phyloP scores from a whole-genome alignment of 2,329 filamentous ascomycete genomes.

The Cladosporium sp. region DNA sequence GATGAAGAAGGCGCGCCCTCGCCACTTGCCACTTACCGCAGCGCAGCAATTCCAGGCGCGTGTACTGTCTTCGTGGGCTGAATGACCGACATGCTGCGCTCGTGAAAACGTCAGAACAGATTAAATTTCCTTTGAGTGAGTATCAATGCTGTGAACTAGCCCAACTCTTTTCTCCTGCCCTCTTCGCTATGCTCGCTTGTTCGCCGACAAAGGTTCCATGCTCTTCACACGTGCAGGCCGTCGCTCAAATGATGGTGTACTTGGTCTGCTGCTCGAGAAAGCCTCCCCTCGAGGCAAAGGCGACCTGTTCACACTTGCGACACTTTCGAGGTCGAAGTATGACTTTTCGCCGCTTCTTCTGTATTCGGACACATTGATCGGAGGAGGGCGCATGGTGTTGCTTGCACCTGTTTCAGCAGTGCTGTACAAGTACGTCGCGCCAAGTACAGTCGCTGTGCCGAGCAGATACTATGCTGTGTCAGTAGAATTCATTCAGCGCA shows the following conservation, averaged over 20 bases:
- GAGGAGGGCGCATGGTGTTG: slow-evolving; percentile 58
- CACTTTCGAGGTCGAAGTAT: slow-evolving; percentile 47
- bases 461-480: slow-evolving; percentile 67
- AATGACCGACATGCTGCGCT: not conserved
- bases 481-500: not conserved
- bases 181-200: not conserved
- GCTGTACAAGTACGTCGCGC: slow-evolving; percentile 84
- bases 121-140: not conserved
- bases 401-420: not conserved
- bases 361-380: slow-evolving; percentile 70
- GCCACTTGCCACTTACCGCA: not conserved
- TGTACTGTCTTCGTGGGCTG: not conserved
- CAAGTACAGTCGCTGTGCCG: slow-evolving; percentile 76
- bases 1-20: slow-evolving; percentile 15
- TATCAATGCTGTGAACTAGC: slow-evolving; percentile 2
- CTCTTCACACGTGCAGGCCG: slow-evolving; percentile 42
- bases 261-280: slow-evolving; percentile 53
- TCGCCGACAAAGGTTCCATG: slow-evolving; percentile 24
- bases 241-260: slow-evolving; percentile 38
- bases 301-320: slow-evolving; percentile 50
- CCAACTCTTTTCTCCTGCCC: not conserved
- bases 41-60: not conserved
- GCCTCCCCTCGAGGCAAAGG: slow-evolving; percentile 51
- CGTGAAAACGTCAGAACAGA: not conserved
- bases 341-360: slow-evolving; percentile 59